A percentile compares a stretch with the other conserved stretches of the same genome.
phyloP scores from a whole-genome alignment of 2,329 filamentous ascomycete genomes.

The Sphaceloma murrayae region DNA sequence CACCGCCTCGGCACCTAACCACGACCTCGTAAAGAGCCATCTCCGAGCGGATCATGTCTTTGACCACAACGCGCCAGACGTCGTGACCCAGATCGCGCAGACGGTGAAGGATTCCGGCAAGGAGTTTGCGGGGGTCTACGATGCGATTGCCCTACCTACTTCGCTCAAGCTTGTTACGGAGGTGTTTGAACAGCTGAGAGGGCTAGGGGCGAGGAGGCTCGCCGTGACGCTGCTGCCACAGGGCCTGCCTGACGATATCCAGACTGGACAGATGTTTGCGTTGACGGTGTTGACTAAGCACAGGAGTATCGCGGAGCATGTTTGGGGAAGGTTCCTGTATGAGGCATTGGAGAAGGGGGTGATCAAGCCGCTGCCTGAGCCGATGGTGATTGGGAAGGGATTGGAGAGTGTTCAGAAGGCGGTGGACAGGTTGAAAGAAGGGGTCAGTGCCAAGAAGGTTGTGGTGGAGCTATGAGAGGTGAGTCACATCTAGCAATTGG shows the following conservation, averaged over 20 bases:
- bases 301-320: constrained; percentile 25
- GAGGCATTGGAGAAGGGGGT: constrained; percentile 25
- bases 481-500: too few relatives aligned
- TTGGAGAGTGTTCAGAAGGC: constrained; percentile 31
- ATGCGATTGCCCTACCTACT: constrained; percentile 25
- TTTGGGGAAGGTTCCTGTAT: constrained; percentile 29
- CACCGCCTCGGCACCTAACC: constrained; percentile 28
- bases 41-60: constrained; percentile 27
- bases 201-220: constrained; percentile 18
- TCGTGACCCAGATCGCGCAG: constrained; percentile 32
- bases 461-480: constrained; percentile 28
- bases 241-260: constrained; percentile 23
- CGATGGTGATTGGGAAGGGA: constrained; percentile 33
- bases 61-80: constrained; percentile 28
- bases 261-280: constrained; percentile 24
- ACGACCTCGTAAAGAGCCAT: constrained; percentile 24
- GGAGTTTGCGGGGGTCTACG: constrained; percentile 36
- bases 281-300: constrained; percentile 18
- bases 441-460: constrained; percentile 34
- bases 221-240: constrained; percentile 20
- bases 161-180: constrained; percentile 17
- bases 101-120: constrained; percentile 31
- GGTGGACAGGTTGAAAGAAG: constrained; percentile 30
- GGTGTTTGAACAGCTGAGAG: constrained; percentile 19
- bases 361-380: constrained; percentile 28